A percentile compares a stretch with the other conserved stretches of the same genome.
Conservation (phyloP, 257 asterid species). For the Galeopsis tetrahit region DNA sequence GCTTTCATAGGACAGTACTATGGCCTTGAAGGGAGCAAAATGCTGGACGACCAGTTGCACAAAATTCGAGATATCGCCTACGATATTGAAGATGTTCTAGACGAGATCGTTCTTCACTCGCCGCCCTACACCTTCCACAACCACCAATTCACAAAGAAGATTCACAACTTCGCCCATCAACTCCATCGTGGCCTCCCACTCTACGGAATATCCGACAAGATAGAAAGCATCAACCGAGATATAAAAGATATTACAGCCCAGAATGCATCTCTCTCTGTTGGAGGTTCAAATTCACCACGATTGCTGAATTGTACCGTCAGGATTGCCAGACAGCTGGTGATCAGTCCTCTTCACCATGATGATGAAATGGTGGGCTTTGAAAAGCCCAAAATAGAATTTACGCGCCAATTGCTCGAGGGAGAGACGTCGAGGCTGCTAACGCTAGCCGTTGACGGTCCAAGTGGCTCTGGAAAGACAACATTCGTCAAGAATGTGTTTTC, state of each 20-base stretch:
- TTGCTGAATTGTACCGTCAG: background rate
- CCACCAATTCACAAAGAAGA: background rate
- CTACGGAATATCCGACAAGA: slow-evolving; percentile 1
- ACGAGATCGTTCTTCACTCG: slow-evolving; percentile 34
- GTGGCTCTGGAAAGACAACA: slow-evolving; percentile 45
- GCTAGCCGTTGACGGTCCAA: slow-evolving; percentile 38
- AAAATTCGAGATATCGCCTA: slow-evolving; percentile 26
- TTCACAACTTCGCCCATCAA: slow-evolving; percentile 16
- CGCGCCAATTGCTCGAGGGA: slow-evolving; percentile 15
- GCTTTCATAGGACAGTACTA: background rate
- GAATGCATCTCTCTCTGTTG: background rate
- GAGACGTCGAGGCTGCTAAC: slow-evolving; percentile 21
- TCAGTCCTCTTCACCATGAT: slow-evolving; percentile 38
- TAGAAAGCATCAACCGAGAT: background rate
- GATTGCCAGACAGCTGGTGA: background rate
- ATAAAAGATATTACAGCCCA: background rate
- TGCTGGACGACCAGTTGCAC: background rate
- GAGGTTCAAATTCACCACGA: background rate
- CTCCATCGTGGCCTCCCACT: slow-evolving; percentile 26
- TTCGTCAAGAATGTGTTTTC: slow-evolving; percentile 32
- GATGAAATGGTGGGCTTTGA: slow-evolving; percentile 45
- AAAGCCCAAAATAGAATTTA: background rate
- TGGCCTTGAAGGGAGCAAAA: background rate
- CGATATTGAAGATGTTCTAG: slow-evolving; percentile 42
- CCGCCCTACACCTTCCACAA: slow-evolving; percentile 28